Base-by-base conservation (phyloP, 2,329 filamentous ascomycete genomes). In the Paracoccidioides brasiliensis region DNA sequence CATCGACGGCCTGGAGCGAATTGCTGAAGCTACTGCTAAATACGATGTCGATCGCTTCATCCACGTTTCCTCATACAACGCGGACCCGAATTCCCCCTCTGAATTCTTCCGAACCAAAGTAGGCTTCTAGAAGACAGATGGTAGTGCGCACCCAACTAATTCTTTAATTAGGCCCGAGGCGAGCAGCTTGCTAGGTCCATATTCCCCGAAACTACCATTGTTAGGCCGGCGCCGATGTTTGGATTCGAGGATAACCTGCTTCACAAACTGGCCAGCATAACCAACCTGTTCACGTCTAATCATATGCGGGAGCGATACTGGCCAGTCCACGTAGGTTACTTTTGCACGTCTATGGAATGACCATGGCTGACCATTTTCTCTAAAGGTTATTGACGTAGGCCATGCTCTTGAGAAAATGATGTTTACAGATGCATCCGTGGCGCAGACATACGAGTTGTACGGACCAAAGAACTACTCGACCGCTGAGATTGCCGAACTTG, bases 21-120 rank as follows among this genome's bases (percentile, higher is more conserved):
- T 98, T 65, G 88, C 82, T 52, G 89, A 95, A 69, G 90, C 93
- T 54, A 89, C 90, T 54, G 93, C 91, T 66, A 98, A 98, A 75
- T 98, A 98, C 74, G 91, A 98, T 66, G 83, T 96, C 63, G 93
- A 98, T 74, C 85, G 93, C 61, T 98, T 88, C 73, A 90, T 98
- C 61, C 93, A 98, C 65, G 84, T 98, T 64, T 98, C 93, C 8
- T 95, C 90, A 37, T 90, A 94, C 79, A 97, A 91, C 67, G 91
- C 89, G 56, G 78, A 86, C 70, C 79, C 82, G 45, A 78, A 87
- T 63, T 97, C 91, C 15, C 72, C 84, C 2, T 91, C 89, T 9
- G 88, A 93, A 67, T 98, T 91, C 80, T 96, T 86, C 73, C 79
- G 85, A 58, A 95, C 90, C 63, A 98, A 98, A 81, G 84, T 85